Evolutionary conservation across 257 asterid genomes (phyloP).

Genomic region (Gardenia jasminoides): DNA sequence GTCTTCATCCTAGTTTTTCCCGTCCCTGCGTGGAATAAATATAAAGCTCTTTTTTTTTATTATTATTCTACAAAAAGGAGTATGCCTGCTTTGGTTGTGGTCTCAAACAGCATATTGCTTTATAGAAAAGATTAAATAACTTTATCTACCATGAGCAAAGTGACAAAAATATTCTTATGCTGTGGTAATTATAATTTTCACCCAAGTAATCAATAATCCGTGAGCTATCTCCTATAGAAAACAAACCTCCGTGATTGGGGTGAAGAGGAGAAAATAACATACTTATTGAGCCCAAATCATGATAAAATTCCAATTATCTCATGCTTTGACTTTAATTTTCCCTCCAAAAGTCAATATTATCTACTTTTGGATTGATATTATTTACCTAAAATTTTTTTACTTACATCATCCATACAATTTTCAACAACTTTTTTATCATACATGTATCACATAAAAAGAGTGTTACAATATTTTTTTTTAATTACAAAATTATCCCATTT

Average conservation of each 20-base stretch:
- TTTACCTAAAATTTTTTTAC: no score
- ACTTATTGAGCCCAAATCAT: background rate
- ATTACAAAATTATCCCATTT: no score
- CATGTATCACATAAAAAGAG: no score
- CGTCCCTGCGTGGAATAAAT: background rate
- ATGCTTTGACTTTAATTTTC: background rate
- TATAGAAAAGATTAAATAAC: background rate
- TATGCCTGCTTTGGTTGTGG: slow-evolving; percentile 1
- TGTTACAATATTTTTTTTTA: no score
- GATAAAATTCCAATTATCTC: background rate
- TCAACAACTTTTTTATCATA: no score
- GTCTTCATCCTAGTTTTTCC: no score
- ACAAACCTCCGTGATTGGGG: background rate
- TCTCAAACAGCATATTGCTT: slow-evolving; percentile 9
- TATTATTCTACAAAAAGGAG: no score
- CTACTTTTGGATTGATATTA: no score
- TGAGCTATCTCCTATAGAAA: background rate
- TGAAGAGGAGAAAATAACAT: background rate
- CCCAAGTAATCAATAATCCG: slow-evolving; percentile 1
- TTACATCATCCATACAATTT: no score
- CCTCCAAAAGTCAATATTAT: background rate
- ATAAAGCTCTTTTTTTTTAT: background rate
- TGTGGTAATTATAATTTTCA: background rate
- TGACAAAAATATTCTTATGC: no score
- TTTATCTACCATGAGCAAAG: background rate